phyloP scores from a whole-genome alignment of 2,329 filamentous ascomycete genomes.

The Myriosclerotinia duriaeana region DNA sequence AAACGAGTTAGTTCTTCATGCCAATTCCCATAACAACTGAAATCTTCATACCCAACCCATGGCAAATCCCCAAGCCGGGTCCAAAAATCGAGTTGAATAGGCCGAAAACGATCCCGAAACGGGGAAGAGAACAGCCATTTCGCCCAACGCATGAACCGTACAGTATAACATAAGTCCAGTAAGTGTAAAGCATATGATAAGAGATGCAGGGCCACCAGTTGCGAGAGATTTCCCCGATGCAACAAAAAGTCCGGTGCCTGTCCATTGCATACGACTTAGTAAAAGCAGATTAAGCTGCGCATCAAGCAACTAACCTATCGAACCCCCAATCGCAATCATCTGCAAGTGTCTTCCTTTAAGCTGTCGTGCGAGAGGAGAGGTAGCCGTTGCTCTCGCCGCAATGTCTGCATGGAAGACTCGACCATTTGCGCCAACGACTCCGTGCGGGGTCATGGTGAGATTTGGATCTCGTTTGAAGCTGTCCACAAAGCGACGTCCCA shows the following conservation, averaged over 20 bases:
- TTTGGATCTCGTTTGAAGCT: slow-evolving; percentile 38
- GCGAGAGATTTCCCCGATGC: slow-evolving; percentile 72
- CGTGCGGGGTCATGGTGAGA: slow-evolving; percentile 51
- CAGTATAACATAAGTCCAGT: slow-evolving; percentile 88
- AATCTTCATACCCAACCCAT: slow-evolving; percentile 69
- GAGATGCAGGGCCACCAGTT: slow-evolving; percentile 72
- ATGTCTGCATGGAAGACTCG: slow-evolving; percentile 60
- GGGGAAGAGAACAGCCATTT: slow-evolving; percentile 86
- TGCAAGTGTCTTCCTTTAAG: slow-evolving; percentile 85
- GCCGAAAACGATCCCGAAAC: slow-evolving; percentile 90
- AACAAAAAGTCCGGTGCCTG: slow-evolving; percentile 82
- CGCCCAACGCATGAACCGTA: slow-evolving; percentile 86
- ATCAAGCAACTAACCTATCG: slow-evolving; percentile 60
- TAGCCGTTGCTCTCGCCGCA: slow-evolving; percentile 62
- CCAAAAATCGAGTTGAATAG: slow-evolving; percentile 87
- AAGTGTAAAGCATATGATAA: slow-evolving; percentile 74
- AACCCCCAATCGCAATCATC: slow-evolving; percentile 96
- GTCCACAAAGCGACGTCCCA: slow-evolving; percentile 31
- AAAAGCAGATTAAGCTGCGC: neutral
- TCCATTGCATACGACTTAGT: slow-evolving; percentile 9
- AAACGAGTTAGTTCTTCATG: slow-evolving; percentile 21
- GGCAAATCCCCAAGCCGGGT: slow-evolving; percentile 91
- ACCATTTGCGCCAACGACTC: slow-evolving; percentile 37
- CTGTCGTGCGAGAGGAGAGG: slow-evolving; percentile 71
- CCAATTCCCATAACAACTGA: neutral